These are phyloP conservation scores for Mycena belliarum DNA, from an alignment of 768 basidiomycete genomes.

Conservation along the genomic window DNA sequence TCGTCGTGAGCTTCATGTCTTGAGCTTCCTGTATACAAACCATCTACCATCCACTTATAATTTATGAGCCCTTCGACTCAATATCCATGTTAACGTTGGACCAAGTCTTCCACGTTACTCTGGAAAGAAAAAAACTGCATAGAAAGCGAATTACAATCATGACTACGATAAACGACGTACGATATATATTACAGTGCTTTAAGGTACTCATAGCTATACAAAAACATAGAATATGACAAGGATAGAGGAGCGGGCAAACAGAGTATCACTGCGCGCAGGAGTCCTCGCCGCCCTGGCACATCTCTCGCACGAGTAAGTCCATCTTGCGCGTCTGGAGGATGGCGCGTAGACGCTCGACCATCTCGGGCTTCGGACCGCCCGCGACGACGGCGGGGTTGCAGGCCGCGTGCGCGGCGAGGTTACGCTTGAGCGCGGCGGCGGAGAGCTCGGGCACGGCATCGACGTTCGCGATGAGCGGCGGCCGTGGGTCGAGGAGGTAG, in stretches of 20 bases:
- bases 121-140: no score
- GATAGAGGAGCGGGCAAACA: no score
- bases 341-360: constrained; percentile 46
- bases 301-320: constrained; percentile 54
- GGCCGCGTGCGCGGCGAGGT: constrained; percentile 56
- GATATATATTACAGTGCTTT: background rate
- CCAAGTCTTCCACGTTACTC: no score
- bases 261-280: background rate
- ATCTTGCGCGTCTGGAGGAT: constrained; percentile 48
- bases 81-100: no score
- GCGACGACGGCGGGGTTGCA: constrained; percentile 46
- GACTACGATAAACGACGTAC: background rate
- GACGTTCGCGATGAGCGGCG: constrained; percentile 53
- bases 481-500: constrained; percentile 47
- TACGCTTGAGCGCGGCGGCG: constrained; percentile 49
- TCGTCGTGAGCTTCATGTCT: no score
- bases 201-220: background rate
- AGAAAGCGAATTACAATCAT: background rate
- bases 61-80: no score
- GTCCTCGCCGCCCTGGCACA: constrained; percentile 32
- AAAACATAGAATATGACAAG: no score
- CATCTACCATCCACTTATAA: no score
- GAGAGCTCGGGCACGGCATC: constrained; percentile 43
- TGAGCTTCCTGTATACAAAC: no score
- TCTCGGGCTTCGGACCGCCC: constrained; percentile 48